These are phyloP conservation scores for Talaromyces sp. DNA, from an alignment of 2,329 filamentous ascomycete species.

Conservation along the genomic window DNA sequence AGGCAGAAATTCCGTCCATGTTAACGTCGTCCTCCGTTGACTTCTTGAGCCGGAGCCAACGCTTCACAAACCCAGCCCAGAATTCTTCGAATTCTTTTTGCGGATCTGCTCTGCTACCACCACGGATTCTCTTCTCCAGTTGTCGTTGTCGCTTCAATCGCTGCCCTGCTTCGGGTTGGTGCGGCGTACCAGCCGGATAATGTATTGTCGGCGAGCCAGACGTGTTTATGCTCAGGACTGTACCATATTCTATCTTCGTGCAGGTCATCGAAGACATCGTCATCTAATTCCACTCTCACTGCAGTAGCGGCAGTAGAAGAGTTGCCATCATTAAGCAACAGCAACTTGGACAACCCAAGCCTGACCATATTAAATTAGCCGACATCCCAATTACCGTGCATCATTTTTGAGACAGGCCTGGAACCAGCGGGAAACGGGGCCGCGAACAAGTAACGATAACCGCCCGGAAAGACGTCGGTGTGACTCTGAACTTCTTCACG, in stretches of 20 bases:
- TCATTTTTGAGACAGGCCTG: no score
- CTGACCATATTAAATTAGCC: slow-evolving; percentile 1
- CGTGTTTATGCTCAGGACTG: neutral
- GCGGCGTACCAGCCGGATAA: neutral
- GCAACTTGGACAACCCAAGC: neutral
- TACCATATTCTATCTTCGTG: neutral
- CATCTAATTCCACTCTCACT: no score
- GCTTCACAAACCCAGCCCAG: neutral
- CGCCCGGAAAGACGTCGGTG: neutral
- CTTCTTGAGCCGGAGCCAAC: neutral
- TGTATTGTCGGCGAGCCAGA: neutral
- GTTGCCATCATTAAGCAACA: neutral
- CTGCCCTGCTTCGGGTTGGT: neutral
- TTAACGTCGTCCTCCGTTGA: no score
- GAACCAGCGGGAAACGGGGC: neutral
- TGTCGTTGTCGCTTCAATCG: neutral
- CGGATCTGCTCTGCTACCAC: neutral
- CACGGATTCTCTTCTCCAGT: neutral
- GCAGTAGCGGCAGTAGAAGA: neutral
- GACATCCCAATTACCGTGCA: no score
- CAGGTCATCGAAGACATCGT: neutral
- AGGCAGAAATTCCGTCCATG: no score
- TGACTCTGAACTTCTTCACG: neutral
- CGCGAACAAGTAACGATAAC: slow-evolving; percentile 8
- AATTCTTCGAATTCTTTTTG: neutral